phyloP scores from a whole-genome alignment of 352 stramenopile species.

The Phytopythium litorale region DNA sequence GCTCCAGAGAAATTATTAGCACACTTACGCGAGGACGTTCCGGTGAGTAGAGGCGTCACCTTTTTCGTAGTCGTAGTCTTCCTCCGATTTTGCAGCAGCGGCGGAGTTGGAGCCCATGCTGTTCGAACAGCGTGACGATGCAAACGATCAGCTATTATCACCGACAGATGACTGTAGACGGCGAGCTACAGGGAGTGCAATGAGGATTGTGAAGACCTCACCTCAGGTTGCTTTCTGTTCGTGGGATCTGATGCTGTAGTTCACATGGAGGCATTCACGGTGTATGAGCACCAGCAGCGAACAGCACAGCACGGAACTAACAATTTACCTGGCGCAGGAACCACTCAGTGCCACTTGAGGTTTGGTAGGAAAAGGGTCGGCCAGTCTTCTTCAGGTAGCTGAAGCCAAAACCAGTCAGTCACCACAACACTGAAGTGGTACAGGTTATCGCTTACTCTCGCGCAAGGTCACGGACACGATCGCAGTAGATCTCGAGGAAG shows the following conservation, averaged over 20 bases:
- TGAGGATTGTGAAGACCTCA: neutral
- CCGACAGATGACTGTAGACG: constrained; percentile 30
- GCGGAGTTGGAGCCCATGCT: constrained; percentile 59
- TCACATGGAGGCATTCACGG: neutral
- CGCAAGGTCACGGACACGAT: constrained; percentile 89
- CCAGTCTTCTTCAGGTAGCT: constrained; percentile 76
- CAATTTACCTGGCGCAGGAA: constrained; percentile 65
- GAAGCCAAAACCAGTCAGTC: neutral
- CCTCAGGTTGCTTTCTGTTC: constrained; percentile 39
- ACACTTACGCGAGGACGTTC: neutral
- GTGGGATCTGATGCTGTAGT: constrained; percentile 58
- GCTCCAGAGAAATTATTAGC: neutral
- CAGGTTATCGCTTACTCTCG: constrained; percentile 58
- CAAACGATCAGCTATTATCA: neutral
- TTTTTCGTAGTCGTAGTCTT: constrained; percentile 85
- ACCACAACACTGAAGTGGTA: neutral
- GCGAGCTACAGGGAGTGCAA: neutral
- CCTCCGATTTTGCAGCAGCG: constrained; percentile 25
- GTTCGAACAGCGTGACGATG: neutral
- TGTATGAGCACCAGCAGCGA: neutral
- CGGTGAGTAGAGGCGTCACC: constrained; percentile 17
- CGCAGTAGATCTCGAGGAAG: constrained; percentile 94
- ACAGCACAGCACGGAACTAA: neutral
- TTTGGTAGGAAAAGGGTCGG: constrained; percentile 66
- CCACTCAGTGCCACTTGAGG: constrained; percentile 76